A percentile compares a stretch with the other conserved stretches of the same genome.
Evolutionary conservation across 2,329 filamentous ascomycete species (phyloP).

Genomic region (Aspergillus amoenus): DNA sequence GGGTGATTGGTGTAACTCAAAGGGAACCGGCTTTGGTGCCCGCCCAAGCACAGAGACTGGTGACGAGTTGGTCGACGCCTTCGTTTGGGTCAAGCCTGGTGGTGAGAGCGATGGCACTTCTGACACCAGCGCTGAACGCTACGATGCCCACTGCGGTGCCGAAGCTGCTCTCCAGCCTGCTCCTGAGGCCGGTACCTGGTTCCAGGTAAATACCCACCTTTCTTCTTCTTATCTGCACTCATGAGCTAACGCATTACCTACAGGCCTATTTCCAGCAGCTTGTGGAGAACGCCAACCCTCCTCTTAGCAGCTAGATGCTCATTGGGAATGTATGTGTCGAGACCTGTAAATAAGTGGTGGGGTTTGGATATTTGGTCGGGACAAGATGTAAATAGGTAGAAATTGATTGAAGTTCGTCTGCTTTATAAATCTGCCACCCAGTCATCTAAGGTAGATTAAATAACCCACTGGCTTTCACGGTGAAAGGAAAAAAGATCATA

Average conservation of each 20-base stretch:
- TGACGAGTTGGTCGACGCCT: constrained; percentile 60
- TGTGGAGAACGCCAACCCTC: constrained; percentile 28
- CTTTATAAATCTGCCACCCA: too few relatives aligned
- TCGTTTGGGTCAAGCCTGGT: constrained; percentile 71
- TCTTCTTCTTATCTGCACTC: constrained; percentile 18
- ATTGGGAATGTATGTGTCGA: too few relatives aligned
- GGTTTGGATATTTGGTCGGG: too few relatives aligned
- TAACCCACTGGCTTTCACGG: background rate
- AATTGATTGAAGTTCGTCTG: too few relatives aligned
- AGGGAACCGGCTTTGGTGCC: constrained; percentile 62
- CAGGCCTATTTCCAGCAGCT: constrained; percentile 32
- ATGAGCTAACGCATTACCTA: background rate
- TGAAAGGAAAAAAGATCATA: background rate
- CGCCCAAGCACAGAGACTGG: constrained; percentile 64
- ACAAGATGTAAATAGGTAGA: too few relatives aligned
- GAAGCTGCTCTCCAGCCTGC: constrained; percentile 60
- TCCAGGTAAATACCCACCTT: constrained; percentile 46
- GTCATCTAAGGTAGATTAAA: background rate
- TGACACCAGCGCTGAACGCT: constrained; percentile 50
- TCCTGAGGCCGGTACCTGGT: constrained; percentile 70
- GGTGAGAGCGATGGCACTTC: constrained; percentile 55
- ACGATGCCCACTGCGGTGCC: constrained; percentile 57
- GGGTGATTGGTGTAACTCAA: constrained; percentile 70
- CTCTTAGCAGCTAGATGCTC: constrained; percentile 9
- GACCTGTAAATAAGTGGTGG: too few relatives aligned